Evolutionary conservation across 495 filamentous ascomycete species (phyloP).

Genomic region (Penicillium cosmopolitanum): DNA sequence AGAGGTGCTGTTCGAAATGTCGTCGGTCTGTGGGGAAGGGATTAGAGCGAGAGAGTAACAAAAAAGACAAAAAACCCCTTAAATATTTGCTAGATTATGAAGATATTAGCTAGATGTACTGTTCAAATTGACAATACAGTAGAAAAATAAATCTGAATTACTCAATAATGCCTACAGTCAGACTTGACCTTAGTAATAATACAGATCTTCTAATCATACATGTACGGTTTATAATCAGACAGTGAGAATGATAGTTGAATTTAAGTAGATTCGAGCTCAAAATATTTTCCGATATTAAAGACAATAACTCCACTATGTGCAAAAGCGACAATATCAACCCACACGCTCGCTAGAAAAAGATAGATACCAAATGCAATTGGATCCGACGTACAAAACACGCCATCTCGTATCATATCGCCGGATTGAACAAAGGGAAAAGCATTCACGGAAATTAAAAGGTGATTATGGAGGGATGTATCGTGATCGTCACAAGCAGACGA

Average conservation of each 20-base stretch:
- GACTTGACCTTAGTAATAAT: too few species aligned
- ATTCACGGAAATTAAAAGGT: conserved; percentile 13
- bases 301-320: conserved; percentile 16
- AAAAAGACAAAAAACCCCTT: too few species aligned
- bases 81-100: too few species aligned
- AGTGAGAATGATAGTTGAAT: background rate
- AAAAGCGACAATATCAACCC: conserved; percentile 8
- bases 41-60: too few species aligned
- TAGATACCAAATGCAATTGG: conserved; percentile 16
- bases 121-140: too few species aligned
- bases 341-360: conserved; percentile 25
- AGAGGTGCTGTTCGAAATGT: too few species aligned
- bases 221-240: background rate
- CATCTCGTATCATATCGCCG: background rate
- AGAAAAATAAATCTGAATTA: too few species aligned
- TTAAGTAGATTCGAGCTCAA: background rate
- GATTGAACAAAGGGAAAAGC: conserved; percentile 1
- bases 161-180: too few species aligned
- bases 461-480: conserved; percentile 13
- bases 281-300: conserved; percentile 16
- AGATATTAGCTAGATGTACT: too few species aligned
- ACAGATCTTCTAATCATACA: background rate
- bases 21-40: too few species aligned
- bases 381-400: conserved; percentile 14
- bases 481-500: conserved; percentile 15